Conservation (phyloP, 805 yeast species). For the Scheffersomyces stipitis region DNA sequence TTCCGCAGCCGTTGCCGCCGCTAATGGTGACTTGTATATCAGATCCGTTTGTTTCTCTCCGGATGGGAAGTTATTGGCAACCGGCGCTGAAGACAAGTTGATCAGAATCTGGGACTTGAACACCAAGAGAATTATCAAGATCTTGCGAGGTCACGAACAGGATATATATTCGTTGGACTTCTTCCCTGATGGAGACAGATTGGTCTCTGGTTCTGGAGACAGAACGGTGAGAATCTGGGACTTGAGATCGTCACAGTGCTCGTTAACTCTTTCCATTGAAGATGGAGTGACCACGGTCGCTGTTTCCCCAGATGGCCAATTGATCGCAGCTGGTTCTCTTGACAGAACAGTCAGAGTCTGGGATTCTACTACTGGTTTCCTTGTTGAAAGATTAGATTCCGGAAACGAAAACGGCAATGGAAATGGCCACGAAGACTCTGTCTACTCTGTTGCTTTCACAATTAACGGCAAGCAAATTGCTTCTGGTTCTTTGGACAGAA, state of each 20-base stretch:
- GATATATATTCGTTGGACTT: constrained; percentile 95
- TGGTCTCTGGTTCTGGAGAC: constrained; percentile 96
- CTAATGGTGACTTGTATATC: constrained; percentile 83
- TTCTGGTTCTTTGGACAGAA: constrained; percentile 91
- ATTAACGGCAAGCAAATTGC: constrained; percentile 90
- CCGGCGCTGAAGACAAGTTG: constrained; percentile 88
- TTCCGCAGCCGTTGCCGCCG: constrained; percentile 48
- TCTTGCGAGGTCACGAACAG: constrained; percentile 92
- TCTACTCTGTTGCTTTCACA: constrained; percentile 90
- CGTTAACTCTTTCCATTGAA: constrained; percentile 84
- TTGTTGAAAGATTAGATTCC: constrained; percentile 88
- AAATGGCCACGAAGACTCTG: constrained; percentile 95
- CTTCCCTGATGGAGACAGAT: constrained; percentile 89
- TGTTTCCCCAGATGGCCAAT: constrained; percentile 90
- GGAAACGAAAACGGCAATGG: constrained; percentile 86
- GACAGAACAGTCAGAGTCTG: constrained; percentile 95
- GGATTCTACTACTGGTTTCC: constrained; percentile 90
- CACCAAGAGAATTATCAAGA: constrained; percentile 79
- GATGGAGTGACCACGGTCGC: constrained; percentile 99
- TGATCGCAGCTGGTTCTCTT: constrained; percentile 93
- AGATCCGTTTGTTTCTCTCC: constrained; percentile 96
- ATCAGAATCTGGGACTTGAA: constrained; percentile 96
- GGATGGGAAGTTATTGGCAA: constrained; percentile 86
- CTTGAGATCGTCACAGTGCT: constrained; percentile 82
- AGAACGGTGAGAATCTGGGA: constrained; percentile 97